Conservation (phyloP, 2,329 filamentous ascomycete species). For the Fusarium odoratissimum region DNA sequence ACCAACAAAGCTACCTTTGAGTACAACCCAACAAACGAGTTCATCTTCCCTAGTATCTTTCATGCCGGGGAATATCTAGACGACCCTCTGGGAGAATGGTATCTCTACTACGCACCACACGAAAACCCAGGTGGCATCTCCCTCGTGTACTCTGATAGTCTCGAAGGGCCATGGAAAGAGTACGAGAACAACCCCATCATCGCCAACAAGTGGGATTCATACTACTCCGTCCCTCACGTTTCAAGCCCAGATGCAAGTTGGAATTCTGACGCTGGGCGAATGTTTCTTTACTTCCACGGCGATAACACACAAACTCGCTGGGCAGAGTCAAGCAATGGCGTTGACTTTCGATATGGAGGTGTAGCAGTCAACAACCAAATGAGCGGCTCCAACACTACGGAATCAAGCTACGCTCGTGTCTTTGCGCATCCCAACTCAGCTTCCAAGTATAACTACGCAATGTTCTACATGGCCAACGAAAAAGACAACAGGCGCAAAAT, state of each 20-base stretch:
- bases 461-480: constrained; percentile 47
- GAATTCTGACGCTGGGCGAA: neutral
- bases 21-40: constrained; percentile 45
- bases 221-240: constrained; percentile 31
- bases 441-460: constrained; percentile 39
- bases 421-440: constrained; percentile 37
- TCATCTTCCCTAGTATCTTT: constrained; percentile 44
- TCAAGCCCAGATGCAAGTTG: constrained; percentile 27
- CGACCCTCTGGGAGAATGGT: constrained; percentile 39
- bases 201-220: constrained; percentile 6
- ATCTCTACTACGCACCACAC: constrained; percentile 46
- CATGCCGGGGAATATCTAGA: constrained; percentile 38
- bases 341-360: constrained; percentile 20
- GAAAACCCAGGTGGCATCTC: constrained; percentile 43
- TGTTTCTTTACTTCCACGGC: constrained; percentile 34
- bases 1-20: constrained; percentile 35
- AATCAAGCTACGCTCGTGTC: constrained; percentile 44
- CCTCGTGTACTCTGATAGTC: constrained; percentile 34
- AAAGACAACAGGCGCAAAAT: constrained; percentile 40
- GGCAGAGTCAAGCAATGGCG: constrained; percentile 17
- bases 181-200: constrained; percentile 17
- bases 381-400: constrained; percentile 39
- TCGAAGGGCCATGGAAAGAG: constrained; percentile 27
- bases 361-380: constrained; percentile 39
- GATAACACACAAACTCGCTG: constrained; percentile 21